Base-by-base conservation (phyloP, 1,284 basidiomycete species). In the Ganoderma sp. region DNA sequence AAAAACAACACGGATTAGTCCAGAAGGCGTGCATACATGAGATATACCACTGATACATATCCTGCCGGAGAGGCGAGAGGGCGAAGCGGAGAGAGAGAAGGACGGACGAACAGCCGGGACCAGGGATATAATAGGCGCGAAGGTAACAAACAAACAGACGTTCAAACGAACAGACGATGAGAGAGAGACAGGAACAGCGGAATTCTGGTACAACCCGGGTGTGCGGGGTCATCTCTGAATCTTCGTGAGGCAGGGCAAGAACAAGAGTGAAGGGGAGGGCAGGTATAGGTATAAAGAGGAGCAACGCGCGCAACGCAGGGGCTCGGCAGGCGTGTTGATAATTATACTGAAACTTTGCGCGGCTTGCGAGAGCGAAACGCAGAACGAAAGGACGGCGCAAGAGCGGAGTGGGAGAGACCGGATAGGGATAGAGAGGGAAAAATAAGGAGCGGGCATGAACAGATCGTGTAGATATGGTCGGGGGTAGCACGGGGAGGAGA, bases 41-140 rank as follows among this genome's bases (percentile, higher is more conserved):
- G 67, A 69, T 70, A 72, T 70, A 72, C 69, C 71, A 72, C 67
- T 72, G 69, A 72, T 72, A 72, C 71, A 72, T 70, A 72, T 72
- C 71, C 69, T 72, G 71, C 22, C 52, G 43, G 5, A 57, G 56
- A 42, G 65, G 52, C 19, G 64, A 66, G 62, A 28, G 42, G 45
- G 42, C 48, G 60, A 45, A 25, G 48, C 39, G 25, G 48, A 39
- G 56, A 58, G 57, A 61, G 15, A 60, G 52, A 42, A 56, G n/a
- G 32, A 32, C 32, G 52, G 43, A 59, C 19, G 60, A 59, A 34
- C 17, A 42, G 52, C 37, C 42, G 34, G 41, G 10, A 42, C 14
- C 41, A 12, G 50, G 57, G 71, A 70, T 64, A 70, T 67, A 67
- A 67, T 68, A 68, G 67, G 22, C 59, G 61, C 61, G 25, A 42